phyloP scores from a whole-genome alignment of 2,329 filamentous ascomycete genomes.

The Trichoderma sp. region DNA sequence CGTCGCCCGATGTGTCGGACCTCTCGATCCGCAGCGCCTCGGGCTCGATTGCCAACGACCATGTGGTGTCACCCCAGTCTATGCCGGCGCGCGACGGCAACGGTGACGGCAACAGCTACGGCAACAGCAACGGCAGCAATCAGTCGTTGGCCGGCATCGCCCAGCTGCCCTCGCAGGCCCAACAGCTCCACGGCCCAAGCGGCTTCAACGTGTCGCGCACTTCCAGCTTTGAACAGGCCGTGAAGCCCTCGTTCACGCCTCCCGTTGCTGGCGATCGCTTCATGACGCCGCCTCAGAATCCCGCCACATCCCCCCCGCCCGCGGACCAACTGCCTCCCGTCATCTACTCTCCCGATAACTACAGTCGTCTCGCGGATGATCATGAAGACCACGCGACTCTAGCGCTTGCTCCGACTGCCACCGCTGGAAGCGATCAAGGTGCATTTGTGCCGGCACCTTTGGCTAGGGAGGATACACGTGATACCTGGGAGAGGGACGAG shows the following conservation, averaged over 20 bases:
- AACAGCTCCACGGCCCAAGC: conserved; percentile 3
- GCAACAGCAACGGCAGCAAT: not conserved
- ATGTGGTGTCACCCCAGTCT: conserved; percentile 22
- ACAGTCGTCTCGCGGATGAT: conserved; percentile 70
- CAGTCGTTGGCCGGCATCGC: conserved; percentile 15
- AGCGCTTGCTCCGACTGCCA: conserved; percentile 50
- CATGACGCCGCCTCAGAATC: not conserved
- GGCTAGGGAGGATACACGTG: conserved; percentile 11
- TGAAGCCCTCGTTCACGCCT: conserved; percentile 11
- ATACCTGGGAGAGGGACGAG: conserved; percentile 25
- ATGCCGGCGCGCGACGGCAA: not conserved
- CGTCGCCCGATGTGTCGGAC: conserved; percentile 23
- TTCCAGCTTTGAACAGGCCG: conserved; percentile 20
- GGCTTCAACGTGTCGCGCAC: conserved; percentile 14
- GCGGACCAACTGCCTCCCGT: conserved; percentile 59
- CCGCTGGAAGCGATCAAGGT: conserved; percentile 40
- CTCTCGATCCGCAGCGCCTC: conserved; percentile 14
- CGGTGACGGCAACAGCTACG: not conserved
- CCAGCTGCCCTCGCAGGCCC: conserved; percentile 11
- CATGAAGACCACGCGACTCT: conserved; percentile 60
- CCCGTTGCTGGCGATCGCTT: conserved; percentile 5
- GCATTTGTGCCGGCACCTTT: conserved; percentile 22
- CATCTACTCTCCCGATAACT: conserved; percentile 75
- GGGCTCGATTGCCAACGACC: conserved; percentile 6
- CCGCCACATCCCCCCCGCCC: not conserved